phyloP scores from a whole-genome alignment of 768 basidiomycete species.

The Lactifluus piperatus region DNA sequence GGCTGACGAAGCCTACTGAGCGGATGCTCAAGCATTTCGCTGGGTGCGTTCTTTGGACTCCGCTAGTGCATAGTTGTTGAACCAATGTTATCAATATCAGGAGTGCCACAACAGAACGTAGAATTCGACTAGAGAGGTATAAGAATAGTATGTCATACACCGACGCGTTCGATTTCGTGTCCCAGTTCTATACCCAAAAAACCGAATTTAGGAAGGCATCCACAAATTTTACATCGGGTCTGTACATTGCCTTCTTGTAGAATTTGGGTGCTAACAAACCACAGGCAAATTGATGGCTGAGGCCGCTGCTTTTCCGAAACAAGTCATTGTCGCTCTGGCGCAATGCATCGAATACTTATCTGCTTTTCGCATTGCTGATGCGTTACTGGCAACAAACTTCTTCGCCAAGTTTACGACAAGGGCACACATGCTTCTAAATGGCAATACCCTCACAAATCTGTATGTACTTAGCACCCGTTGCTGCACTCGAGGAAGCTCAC shows the following conservation, averaged over 20 bases:
- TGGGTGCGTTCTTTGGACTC: conserved; percentile 34
- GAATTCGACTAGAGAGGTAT: conserved; percentile 58
- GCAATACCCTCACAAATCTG: conserved; percentile 81
- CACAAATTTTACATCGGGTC: conserved; percentile 39
- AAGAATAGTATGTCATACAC: conserved; percentile 46
- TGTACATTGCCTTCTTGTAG: conserved; percentile 11
- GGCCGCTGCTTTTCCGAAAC: conserved; percentile 57
- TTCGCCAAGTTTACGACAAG: conserved; percentile 71
- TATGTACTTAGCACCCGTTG: conserved; percentile 23
- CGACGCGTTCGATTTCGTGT: conserved; percentile 59
- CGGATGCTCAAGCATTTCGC: conserved; percentile 68
- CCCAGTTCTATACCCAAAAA: conserved; percentile 57
- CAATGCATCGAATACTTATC: conserved; percentile 62
- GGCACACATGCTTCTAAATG: conserved; percentile 80
- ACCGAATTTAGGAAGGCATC: conserved; percentile 33
- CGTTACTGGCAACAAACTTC: conserved; percentile 66
- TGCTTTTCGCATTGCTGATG: conserved; percentile 69
- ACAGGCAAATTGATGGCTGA: conserved; percentile 55
- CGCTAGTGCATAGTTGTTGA: not conserved
- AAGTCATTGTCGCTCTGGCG: conserved; percentile 63
- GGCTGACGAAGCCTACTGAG: conserved; percentile 58
- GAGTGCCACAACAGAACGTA: conserved; percentile 25
- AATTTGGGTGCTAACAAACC: not conserved
- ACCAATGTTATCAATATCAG: conserved; percentile 10
- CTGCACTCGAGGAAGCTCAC: not conserved